Evolutionary conservation across 1,284 basidiomycete genomes (phyloP), one percentile per base, ranked within the genome.

Genomic region (Blastosporella zonata): DNA sequence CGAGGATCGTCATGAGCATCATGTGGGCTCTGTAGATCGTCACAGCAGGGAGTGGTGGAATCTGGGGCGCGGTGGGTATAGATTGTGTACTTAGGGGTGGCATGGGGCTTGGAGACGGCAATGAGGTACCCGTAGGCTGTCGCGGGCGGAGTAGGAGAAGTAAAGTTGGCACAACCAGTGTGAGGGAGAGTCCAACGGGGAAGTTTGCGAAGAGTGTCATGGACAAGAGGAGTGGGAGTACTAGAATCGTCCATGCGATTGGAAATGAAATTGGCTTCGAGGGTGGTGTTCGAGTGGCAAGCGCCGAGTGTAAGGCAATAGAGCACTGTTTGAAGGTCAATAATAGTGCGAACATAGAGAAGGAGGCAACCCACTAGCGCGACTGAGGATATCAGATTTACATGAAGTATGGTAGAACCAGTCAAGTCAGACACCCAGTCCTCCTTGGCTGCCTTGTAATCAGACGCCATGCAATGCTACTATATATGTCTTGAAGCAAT

Each of bases 11-110:
- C 76, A 99, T 82, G 27, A 97, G 70, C 78, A 99, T 88, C 92
- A 98, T 95, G 63, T 98, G 92, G 1, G 94, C 84, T 40, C 97
- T 77, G 65, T 97, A 99, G 0, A 89, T 83, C 6, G 93, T 91
- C 47, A 99, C 67, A 40, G 92, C 87, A 0, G 87, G 78, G 17
- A 90, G 65, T 0, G 74, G 76, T 9, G 68, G 54, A 27, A 78
- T 60, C 12, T 52, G 55, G 23, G 35, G 43, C n/a, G n/a, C n/a
- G n/a, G 29, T 43, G 13, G 47, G 43, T 39, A 54, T 18, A 21
- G 49, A 23, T 23, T 36, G 52, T 36, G 27, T 64, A 62, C 10
- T 65, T 59, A 31, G 13, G 29, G 45, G 38, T 10, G 43, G 47
- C 31, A 41, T 42, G 2, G 62, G 58, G 38, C 60, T 68, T 0